Evolutionary conservation across 805 yeast genomes (phyloP).

Genomic region (Ogataea methanolica): DNA sequence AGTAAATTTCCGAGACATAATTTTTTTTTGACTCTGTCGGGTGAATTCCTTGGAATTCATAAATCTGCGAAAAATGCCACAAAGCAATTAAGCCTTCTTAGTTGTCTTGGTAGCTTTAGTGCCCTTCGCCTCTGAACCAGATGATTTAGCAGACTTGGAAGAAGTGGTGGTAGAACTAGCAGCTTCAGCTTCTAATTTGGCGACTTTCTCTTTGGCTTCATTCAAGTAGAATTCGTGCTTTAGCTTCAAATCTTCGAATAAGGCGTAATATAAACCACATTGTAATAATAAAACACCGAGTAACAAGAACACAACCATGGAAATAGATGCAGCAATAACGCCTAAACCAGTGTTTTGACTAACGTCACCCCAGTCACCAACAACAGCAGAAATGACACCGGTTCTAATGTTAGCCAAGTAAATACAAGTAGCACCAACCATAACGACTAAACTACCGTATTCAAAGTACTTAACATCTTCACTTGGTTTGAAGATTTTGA

Average conservation of each 20-base stretch:
- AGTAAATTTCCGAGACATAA: too few species aligned
- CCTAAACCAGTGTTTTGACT: conserved; percentile 80
- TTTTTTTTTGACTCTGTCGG: too few species aligned
- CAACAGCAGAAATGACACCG: conserved; percentile 65
- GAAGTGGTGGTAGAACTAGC: conserved; percentile 2
- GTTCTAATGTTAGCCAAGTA: conserved; percentile 83
- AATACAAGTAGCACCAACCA: conserved; percentile 67
- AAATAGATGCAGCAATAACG: conserved; percentile 86
- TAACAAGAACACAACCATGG: conserved; percentile 65
- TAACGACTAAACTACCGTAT: conserved; percentile 77
- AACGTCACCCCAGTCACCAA: conserved; percentile 92
- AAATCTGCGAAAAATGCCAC: not conserved
- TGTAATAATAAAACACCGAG: conserved; percentile 82
- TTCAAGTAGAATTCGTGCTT: conserved; percentile 22
- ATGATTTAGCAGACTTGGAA: conserved; percentile 11
- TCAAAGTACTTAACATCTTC: conserved; percentile 85
- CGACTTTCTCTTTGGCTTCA: conserved; percentile 22
- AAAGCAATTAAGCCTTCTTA: conserved; percentile 12
- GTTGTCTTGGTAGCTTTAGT: conserved; percentile 19
- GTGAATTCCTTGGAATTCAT: not conserved
- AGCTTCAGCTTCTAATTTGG: conserved; percentile 2
- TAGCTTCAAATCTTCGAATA: conserved; percentile 23
- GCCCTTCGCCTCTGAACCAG: conserved; percentile 9
- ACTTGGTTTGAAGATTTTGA: conserved; percentile 82
- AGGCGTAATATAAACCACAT: conserved; percentile 83